Evolutionary conservation across 306 rosid genomes (phyloP), one percentile per base, ranked within the genome.

Genomic region (Acacia acuminata): DNA sequence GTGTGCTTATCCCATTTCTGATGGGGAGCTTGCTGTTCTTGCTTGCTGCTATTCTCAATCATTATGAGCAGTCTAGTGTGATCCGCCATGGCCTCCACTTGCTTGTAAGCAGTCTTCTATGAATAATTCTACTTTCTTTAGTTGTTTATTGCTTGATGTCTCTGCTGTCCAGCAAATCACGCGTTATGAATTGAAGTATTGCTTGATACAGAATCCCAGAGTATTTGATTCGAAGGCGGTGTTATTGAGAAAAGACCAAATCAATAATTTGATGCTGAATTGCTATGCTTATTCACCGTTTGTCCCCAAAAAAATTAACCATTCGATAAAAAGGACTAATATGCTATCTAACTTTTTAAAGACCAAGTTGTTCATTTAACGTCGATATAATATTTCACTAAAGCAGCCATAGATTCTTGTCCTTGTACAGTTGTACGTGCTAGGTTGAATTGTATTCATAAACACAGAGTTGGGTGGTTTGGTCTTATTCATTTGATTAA

Each of bases 1-100:
- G 90, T 58, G 97, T 96, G 30, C 91, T 87, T 38, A 83, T 93
- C 70, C 99, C 99, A 0, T 90, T 93, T 81, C 73, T 96, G 78
- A 86, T 83, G 47, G 98, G 92, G 11, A 96, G 99, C 80, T 81
- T 91, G 38, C 71, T 86, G 4, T 91, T 96, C 89, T 71, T 90
- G 83, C 83, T 92, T 0, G 84, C 85, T 70, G 87, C 96, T 10
- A 67, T 88, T 79, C 85, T 92, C 82, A 96, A 93, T 80, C 17
- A 73, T 77, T 83, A n/a, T 3, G 85, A 92, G 53, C 94, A 88
- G 36, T 79, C 84, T 58, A 86, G 75, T n/a, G 42, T 8, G 7
- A 65, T n/a, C 67, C 86, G 87, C 86, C 97, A 90, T 42, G 94
- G 96, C 77, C 88, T 88, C 16, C 70, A 71, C 79, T 84, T 93